phyloP scores from a whole-genome alignment of 768 basidiomycete species.

The Austroboletus festivus region DNA sequence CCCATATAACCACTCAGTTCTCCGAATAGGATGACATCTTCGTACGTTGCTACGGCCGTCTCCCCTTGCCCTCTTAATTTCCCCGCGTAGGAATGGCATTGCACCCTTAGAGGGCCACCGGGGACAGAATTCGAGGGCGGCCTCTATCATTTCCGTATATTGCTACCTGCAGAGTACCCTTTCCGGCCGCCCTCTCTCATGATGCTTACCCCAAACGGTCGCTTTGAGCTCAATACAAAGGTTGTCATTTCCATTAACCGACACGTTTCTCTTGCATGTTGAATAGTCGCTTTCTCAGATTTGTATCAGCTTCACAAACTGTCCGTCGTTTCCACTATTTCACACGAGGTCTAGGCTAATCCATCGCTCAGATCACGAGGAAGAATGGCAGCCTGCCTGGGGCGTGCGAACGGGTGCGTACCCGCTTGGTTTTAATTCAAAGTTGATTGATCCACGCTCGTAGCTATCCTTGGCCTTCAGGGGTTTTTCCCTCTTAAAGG shows the following conservation, averaged over 20 bases:
- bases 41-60: constrained; percentile 41
- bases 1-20: constrained; percentile 8
- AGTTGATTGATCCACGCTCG: constrained; percentile 7
- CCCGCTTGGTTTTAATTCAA: constrained; percentile 11
- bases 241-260: constrained; percentile 39
- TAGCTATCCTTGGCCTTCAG: constrained; percentile 84
- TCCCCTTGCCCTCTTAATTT: constrained; percentile 20
- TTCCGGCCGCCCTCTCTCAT: constrained; percentile 95
- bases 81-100: constrained; percentile 81
- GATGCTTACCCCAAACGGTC: constrained; percentile 95
- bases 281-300: constrained; percentile 47
- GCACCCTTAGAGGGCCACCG: constrained; percentile 85
- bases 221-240: constrained; percentile 95
- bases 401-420: constrained; percentile 85
- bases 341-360: constrained; percentile 29
- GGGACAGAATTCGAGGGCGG: constrained; percentile 94
- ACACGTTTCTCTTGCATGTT: constrained; percentile 13
- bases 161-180: constrained; percentile 91
- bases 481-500: constrained; percentile 88
- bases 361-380: constrained; percentile 73
- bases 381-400: constrained; percentile 98
- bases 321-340: constrained; percentile 43
- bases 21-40: constrained; percentile 77
- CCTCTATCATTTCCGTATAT: constrained; percentile 91
- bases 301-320: constrained; percentile 90